Evolutionary conservation across 1,139 yeast species (phyloP).

Genomic region (Magnusiomyces sp.): DNA sequence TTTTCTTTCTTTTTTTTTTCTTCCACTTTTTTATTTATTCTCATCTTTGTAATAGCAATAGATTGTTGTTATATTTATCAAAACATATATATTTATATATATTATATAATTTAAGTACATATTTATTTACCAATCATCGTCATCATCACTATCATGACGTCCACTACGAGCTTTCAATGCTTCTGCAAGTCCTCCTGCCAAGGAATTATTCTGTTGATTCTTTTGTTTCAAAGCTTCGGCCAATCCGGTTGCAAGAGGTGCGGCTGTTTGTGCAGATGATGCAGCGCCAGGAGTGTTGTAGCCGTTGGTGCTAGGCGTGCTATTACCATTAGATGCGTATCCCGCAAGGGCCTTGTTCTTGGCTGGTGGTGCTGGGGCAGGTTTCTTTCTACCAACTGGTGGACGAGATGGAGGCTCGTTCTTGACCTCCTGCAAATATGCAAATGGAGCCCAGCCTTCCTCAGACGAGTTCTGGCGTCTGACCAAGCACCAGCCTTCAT

Average conservation of each 20-base stretch:
- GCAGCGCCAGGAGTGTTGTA: slow-evolving; percentile 25
- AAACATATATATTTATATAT: too few species aligned
- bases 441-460: slow-evolving; percentile 98
- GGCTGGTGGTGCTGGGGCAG: slow-evolving; percentile 18
- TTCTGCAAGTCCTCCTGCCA: slow-evolving; percentile 84
- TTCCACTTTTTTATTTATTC: too few species aligned
- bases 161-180: slow-evolving; percentile 82
- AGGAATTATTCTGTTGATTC: slow-evolving; percentile 54
- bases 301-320: slow-evolving; percentile 33
- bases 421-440: slow-evolving; percentile 48
- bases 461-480: slow-evolving; percentile 62
- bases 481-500: slow-evolving; percentile 90
- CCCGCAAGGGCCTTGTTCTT: not conserved
- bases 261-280: slow-evolving; percentile 16
- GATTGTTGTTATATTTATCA: too few species aligned
- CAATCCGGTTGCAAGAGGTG: slow-evolving; percentile 35
- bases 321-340: not conserved
- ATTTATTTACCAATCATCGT: slow-evolving; percentile 29
- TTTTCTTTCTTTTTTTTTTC: too few species aligned
- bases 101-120: too few species aligned
- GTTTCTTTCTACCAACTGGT: slow-evolving; percentile 34
- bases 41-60: too few species aligned
- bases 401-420: not conserved
- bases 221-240: slow-evolving; percentile 64
- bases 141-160: slow-evolving; percentile 63